These are phyloP conservation scores for Microascus cirrosus DNA, from an alignment of 2,329 filamentous ascomycete genomes.

Conservation along the genomic window DNA sequence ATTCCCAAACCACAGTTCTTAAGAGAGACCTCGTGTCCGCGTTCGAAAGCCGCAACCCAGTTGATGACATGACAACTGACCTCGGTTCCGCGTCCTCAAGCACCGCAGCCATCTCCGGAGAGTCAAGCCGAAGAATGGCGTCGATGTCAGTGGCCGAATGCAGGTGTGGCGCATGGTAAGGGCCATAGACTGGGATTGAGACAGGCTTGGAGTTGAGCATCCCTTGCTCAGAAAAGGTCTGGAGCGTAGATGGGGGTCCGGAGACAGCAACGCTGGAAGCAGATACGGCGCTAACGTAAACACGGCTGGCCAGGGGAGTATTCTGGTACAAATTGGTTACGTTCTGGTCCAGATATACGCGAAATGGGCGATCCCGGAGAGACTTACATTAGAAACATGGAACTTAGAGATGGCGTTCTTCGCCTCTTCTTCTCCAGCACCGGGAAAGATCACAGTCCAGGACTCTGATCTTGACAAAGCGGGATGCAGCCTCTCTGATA, in stretches of 20 bases:
- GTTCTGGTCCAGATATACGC: background rate
- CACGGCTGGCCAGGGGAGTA: conserved; percentile 27
- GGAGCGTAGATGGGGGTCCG: conserved; percentile 38
- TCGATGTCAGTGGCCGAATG: conserved; percentile 31
- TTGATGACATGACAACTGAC: conserved; percentile 38
- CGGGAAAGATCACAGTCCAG: conserved; percentile 58
- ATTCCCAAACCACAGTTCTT: conserved; percentile 31
- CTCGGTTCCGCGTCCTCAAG: conserved; percentile 30
- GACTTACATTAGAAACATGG: conserved; percentile 38
- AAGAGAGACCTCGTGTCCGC: conserved; percentile 29
- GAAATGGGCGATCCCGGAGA: conserved; percentile 5
- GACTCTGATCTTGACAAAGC: conserved; percentile 35
- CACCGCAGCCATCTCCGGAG: conserved; percentile 23
- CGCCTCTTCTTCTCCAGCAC: conserved; percentile 37
- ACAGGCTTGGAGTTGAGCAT: conserved; percentile 27
- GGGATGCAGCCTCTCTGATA: conserved; percentile 33
- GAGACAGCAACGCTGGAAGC: conserved; percentile 39
- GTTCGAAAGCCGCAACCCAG: conserved; percentile 28
- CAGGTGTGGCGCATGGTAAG: conserved; percentile 46
- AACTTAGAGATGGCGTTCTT: conserved; percentile 43
- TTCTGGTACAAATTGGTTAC: conserved; percentile 2
- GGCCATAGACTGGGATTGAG: conserved; percentile 39
- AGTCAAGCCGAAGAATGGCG: conserved; percentile 31
- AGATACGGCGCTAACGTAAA: conserved; percentile 43
- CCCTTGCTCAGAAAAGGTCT: conserved; percentile 26